These are phyloP conservation scores for Malus hybrid DNA, from an alignment of 331 rosid species.

Conservation along the genomic window DNA sequence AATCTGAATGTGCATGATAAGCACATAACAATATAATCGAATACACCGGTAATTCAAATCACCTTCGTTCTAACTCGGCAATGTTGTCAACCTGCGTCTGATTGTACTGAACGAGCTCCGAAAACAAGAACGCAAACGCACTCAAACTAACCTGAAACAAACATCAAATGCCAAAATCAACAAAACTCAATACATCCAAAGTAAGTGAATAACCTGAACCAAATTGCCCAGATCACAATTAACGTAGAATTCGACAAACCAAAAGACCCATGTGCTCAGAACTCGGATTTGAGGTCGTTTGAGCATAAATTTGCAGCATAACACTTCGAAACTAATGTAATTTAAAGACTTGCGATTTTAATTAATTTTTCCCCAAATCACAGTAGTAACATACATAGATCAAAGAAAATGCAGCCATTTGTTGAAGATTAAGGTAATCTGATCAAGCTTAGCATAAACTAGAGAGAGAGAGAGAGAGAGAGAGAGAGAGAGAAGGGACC, in stretches of 20 bases:
- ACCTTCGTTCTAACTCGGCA: slow-evolving; percentile 93
- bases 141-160: slow-evolving; percentile 93
- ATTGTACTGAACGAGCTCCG: slow-evolving; percentile 98
- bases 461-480: neutral
- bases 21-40: neutral
- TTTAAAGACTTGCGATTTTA: neutral
- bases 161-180: neutral
- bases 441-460: neutral
- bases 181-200: neutral
- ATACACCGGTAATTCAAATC: neutral
- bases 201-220: neutral
- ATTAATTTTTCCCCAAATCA: neutral
- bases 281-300: neutral
- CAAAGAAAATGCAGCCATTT: neutral
- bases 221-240: neutral
- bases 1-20: neutral
- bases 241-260: neutral
- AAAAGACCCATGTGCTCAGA: neutral
- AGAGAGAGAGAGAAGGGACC: slow-evolving; percentile 24
- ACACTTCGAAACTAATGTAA: neutral
- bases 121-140: slow-evolving; percentile 94
- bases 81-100: slow-evolving; percentile 97
- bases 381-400: slow-evolving; percentile 7
- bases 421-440: neutral
- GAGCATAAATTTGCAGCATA: neutral